These are phyloP conservation scores for Strigomonas culicis DNA, from an alignment of 208 protist species.

Conservation along the genomic window DNA sequence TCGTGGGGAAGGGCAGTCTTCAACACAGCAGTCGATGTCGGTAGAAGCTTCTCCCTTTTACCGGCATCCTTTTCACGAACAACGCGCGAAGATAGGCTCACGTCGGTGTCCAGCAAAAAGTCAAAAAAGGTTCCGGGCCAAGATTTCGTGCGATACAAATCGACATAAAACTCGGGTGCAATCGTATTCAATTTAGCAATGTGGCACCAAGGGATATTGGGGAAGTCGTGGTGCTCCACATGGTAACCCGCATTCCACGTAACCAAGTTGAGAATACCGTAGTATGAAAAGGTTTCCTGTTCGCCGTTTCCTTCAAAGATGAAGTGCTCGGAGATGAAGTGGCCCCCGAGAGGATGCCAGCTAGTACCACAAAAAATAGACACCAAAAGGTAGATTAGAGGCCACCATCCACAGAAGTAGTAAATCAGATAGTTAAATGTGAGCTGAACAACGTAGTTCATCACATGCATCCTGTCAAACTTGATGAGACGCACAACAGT, in stretches of 20 bases:
- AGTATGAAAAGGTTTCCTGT: conserved; percentile 97
- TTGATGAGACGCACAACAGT: conserved; percentile 62
- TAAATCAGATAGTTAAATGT: conserved; percentile 37
- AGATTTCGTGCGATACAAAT: conserved; percentile 66
- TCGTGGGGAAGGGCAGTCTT: conserved; percentile 42
- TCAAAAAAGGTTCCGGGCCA: conserved; percentile 74
- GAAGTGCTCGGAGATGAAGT: conserved; percentile 95
- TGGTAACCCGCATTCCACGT: conserved; percentile 96
- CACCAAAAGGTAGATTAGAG: conserved; percentile 73
- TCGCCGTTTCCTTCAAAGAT: conserved; percentile 61
- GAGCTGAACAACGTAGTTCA: conserved; percentile 52
- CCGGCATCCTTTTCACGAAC: conserved; percentile 53
- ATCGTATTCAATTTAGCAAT: conserved; percentile 81
- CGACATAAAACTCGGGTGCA: conserved; percentile 94
- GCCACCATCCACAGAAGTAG: conserved; percentile 48
- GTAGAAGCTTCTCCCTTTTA: conserved; percentile 45
- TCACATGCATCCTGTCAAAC: conserved; percentile 46
- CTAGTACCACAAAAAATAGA: conserved; percentile 78
- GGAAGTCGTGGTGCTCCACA: conserved; percentile 98
- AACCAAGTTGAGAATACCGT: conserved; percentile 90
- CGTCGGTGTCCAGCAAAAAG: conserved; percentile 71
- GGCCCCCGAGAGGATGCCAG: conserved; percentile 87
- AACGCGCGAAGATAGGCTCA: conserved; percentile 77
- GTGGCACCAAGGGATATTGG: conserved; percentile 90
- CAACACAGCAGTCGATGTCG: conserved; percentile 29